Base-by-base conservation (phyloP, 148 eudicot species). In the Rhododendron ovatum region DNA sequence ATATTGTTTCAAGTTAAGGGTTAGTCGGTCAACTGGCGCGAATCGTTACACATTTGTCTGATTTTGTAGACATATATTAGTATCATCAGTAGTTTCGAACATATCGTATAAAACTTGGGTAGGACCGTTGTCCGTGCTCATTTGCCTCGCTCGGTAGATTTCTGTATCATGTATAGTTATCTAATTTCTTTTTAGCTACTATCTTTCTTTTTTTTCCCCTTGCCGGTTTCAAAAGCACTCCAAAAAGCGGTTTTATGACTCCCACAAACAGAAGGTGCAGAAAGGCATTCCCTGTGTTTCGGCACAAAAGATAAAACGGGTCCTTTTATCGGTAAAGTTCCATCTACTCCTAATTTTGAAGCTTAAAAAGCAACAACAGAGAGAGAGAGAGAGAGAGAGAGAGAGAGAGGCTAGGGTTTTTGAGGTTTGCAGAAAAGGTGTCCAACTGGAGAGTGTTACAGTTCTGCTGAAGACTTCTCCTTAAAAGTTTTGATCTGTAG, bases 261-360 rank as follows among this genome's bases (percentile, higher is more conserved):
- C 53, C 74, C 80, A 82, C 15, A 69, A 78, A 35, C 53, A 83
- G 87, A 82, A 86, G 83, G 84, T 63, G 33, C 81, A 81, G 75
- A 78, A 87, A 85, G 7, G 77, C 51, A 82, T 84, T 87, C 85
- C 78, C 75, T 63, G 85, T 85, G 87, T 87, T 83, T 82, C 90
- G 86, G 90, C 89, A 82, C 85, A 57, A 73, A 85, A 83, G 50
- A 79, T 41, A 51, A 80, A 67, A 71, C 84, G 18, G 61, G 76
- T 41, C 75, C 26, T 57, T 7, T 14, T 85, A 39, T 13, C 74
- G 47, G 90, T n/a, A 86, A 81, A 41, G 3, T 63, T 37, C 47
- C 69, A 26, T 39, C n/a, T 8, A 30, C 11, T 28, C 10, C 41
- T 59, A 50, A 51, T 53, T 55, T 84, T 51, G 35, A 41, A 69